phyloP scores from a whole-genome alignment of 768 basidiomycete species.

The Tremella fuciformis region DNA sequence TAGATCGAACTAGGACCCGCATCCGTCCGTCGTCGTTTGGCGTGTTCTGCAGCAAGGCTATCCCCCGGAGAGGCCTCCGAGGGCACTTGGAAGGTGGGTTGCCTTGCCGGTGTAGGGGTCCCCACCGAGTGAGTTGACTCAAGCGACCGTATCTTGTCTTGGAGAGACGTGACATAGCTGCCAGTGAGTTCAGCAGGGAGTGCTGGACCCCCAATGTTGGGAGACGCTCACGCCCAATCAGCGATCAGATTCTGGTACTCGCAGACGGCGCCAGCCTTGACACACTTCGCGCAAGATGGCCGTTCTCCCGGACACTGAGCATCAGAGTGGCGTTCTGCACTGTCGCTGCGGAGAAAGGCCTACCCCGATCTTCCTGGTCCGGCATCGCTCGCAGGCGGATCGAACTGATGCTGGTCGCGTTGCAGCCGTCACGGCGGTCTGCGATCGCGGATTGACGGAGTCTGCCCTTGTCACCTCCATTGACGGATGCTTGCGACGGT shows the following conservation, averaged over 20 bases:
- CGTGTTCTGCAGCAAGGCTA: too few species aligned
- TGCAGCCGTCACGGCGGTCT: not conserved
- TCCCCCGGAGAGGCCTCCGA: too few species aligned
- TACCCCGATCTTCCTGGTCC: not conserved
- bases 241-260: not conserved
- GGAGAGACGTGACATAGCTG: not conserved
- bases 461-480: not conserved
- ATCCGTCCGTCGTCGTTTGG: too few species aligned
- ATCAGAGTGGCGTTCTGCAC: not conserved
- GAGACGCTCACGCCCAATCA: not conserved
- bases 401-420: not conserved
- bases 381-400: conserved; percentile 3
- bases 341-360: not conserved
- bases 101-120: too few species aligned
- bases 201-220: not conserved
- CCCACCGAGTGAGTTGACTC: too few species aligned
- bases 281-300: not conserved
- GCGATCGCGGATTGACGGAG: not conserved
- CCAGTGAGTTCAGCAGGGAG: not conserved
- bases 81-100: too few species aligned
- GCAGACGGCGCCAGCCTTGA: not conserved
- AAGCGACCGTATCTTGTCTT: not conserved
- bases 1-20: too few species aligned
- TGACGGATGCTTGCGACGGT: too few species aligned
- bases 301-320: not conserved